A percentile compares a stretch with the other conserved stretches of the same genome.
Conservation (phyloP, 2,329 filamentous ascomycete genomes). For the Colletotrichum falcatum region DNA sequence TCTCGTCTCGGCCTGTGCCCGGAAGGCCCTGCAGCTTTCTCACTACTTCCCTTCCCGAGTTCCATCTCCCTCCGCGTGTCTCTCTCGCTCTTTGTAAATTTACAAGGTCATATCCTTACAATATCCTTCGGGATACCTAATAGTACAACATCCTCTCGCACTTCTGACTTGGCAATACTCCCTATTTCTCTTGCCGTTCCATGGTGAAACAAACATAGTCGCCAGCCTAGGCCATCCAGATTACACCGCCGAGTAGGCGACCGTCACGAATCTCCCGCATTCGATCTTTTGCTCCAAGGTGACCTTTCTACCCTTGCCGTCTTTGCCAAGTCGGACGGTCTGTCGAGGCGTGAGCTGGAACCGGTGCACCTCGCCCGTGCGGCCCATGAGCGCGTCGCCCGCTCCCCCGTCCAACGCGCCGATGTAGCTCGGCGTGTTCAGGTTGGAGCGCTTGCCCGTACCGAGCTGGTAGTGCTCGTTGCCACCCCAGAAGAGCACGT, state of each 20-base stretch:
- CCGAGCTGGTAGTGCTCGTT: constrained; percentile 96
- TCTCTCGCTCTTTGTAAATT: constrained; percentile 3
- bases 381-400: constrained; percentile 70
- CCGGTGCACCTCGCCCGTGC: constrained; percentile 74
- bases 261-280: constrained; percentile 85
- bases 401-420: constrained; percentile 75
- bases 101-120: constrained; percentile 38
- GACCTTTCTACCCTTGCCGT: constrained; percentile 73
- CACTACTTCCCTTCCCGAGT: too few relatives aligned
- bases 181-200: background rate
- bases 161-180: background rate
- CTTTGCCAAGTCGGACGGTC: constrained; percentile 72
- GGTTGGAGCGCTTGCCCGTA: constrained; percentile 87
- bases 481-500: constrained; percentile 93
- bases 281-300: constrained; percentile 88
- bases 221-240: background rate
- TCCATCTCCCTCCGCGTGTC: background rate
- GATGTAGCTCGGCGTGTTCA: constrained; percentile 81
- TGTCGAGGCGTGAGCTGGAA: constrained; percentile 84
- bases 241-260: constrained; percentile 78
- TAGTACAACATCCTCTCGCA: constrained; percentile 2
- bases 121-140: constrained; percentile 8
- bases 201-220: constrained; percentile 26
- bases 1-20: background rate
- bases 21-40: constrained; percentile 1